Conservation (phyloP, 768 basidiomycete genomes). For the Daedaleopsis nitida region DNA sequence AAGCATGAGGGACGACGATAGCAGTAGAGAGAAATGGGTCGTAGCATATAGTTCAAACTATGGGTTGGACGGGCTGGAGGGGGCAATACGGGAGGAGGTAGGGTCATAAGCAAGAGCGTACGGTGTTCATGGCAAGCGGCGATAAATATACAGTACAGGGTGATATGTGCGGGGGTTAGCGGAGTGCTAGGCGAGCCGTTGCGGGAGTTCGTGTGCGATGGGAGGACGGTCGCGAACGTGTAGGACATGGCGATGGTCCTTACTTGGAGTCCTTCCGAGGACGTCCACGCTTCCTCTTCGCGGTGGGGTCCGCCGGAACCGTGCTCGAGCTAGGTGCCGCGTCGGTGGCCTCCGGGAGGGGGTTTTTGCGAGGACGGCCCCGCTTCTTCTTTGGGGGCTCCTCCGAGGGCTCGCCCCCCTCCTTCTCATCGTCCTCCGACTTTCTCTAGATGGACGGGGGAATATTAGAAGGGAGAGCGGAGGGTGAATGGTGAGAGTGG, state of each 20-base stretch:
- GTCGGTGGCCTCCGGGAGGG: constrained; percentile 28
- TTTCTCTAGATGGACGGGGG: constrained; percentile 32
- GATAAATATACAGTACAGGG: constrained; percentile 19
- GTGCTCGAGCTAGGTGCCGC: constrained; percentile 39
- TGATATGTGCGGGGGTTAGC: neutral
- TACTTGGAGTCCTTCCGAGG: constrained; percentile 70
- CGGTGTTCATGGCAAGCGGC: constrained; percentile 15
- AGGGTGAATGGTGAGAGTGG: constrained; percentile 13
- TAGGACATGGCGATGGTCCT: constrained; percentile 11
- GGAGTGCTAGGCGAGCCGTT: neutral
- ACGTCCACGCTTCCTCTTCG: constrained; percentile 73
- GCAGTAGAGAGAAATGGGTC: constrained; percentile 7
- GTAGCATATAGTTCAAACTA: constrained; percentile 13
- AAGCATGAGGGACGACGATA: constrained; percentile 12
- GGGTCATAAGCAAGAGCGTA: constrained; percentile 17
- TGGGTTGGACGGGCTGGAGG: neutral
- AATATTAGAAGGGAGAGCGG: constrained; percentile 10
- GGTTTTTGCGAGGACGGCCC: constrained; percentile 67
- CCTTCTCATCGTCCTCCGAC: constrained; percentile 41
- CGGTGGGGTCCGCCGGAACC: no score
- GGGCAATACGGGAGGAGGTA: neutral
- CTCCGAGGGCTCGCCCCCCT: constrained; percentile 27
- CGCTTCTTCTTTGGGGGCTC: constrained; percentile 49
- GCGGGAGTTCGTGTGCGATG: neutral
- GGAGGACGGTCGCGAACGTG: constrained; percentile 1